Evolutionary conservation across 1,284 basidiomycete genomes (phyloP).

Genomic region (Pterula multifida): DNA sequence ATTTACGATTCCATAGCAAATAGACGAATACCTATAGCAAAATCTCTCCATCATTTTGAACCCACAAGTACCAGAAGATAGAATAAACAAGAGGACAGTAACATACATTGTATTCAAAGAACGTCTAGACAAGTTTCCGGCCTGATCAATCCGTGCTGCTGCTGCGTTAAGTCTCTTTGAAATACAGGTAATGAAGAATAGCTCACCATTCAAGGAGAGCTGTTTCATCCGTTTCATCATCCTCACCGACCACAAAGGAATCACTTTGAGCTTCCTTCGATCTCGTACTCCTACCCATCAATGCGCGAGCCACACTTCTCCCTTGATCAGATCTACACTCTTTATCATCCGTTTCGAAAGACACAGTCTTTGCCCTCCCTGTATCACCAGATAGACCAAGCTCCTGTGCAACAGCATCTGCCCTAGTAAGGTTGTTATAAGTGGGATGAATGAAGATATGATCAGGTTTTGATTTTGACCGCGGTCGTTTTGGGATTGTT

Average conservation of each 20-base stretch:
- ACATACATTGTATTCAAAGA: no score
- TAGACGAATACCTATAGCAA: no score
- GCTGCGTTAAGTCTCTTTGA: no score
- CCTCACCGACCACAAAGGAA: neutral
- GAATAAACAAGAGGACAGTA: no score
- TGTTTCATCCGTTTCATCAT: neutral
- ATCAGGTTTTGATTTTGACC: conserved; percentile 42
- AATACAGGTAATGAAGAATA: no score
- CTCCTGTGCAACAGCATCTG: conserved; percentile 43
- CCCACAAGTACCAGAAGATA: no score
- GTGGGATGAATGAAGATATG: conserved; percentile 49
- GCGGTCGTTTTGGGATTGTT: no score
- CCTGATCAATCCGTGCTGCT: no score
- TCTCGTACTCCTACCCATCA: neutral
- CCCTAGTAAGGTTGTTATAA: conserved; percentile 49
- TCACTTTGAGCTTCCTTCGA: neutral
- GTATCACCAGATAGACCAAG: conserved; percentile 29
- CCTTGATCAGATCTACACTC: conserved; percentile 29
- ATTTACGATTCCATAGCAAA: no score
- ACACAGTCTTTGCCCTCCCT: conserved; percentile 20
- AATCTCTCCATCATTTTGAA: no score
- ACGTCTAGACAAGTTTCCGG: no score
- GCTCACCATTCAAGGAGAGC: neutral
- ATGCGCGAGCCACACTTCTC: conserved; percentile 22
- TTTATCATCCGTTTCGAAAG: conserved; percentile 16